phyloP scores from a whole-genome alignment of 345 rosid species.

The Diplotaxis tenuifolia region DNA sequence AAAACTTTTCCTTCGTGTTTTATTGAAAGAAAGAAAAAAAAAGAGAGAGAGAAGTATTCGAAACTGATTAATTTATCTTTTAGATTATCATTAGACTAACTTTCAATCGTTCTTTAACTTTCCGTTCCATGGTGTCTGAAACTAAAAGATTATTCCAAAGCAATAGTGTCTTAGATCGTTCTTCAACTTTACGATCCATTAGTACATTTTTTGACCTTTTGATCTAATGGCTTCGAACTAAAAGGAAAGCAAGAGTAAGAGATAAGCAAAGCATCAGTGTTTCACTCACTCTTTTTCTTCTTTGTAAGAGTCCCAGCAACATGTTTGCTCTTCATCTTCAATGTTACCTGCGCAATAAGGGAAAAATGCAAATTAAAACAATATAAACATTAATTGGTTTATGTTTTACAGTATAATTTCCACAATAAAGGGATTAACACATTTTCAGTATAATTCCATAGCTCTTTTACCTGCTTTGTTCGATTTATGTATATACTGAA shows the following conservation, averaged over 20 bases:
- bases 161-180: not conserved
- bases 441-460: no score
- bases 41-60: no score
- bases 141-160: constrained; percentile 3
- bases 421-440: not conserved
- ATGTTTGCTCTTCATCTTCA: constrained; percentile 87
- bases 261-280: constrained; percentile 29
- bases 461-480: constrained; percentile 64
- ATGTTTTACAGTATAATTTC: no score
- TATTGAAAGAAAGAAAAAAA: not conserved
- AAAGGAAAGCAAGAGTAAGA: no score
- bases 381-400: no score
- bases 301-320: constrained; percentile 80
- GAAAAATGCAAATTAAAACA: no score
- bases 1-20: not conserved
- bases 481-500: constrained; percentile 79
- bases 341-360: constrained; percentile 62
- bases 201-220: constrained; percentile 23
- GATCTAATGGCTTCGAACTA: no score
- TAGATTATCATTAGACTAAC: not conserved
- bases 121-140: constrained; percentile 9
- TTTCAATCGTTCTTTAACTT: constrained; percentile 21
- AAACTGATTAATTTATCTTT: not conserved
- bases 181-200: constrained; percentile 2
- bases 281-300: constrained; percentile 75